Evolutionary conservation across 306 rosid species (phyloP), one percentile per base, ranked within the genome.

Genomic region (Astragalus glycyphyllos): DNA sequence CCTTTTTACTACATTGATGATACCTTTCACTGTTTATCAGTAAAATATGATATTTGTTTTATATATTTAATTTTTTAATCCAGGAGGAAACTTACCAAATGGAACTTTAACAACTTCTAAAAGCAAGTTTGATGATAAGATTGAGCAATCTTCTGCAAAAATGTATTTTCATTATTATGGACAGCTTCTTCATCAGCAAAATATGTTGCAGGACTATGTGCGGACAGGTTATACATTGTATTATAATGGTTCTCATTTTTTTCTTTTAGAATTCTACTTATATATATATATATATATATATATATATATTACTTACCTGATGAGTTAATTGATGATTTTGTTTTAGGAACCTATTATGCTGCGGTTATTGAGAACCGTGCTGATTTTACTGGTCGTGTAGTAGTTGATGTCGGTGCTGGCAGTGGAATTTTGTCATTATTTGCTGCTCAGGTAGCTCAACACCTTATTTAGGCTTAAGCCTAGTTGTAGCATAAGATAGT

Each of bases 331-430:
- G 7, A 42, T 55, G 2, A 11, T 72, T 14, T 53, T 79, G 70
- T 74, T 73, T 69, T 72, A 90, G 97, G 98, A 75, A 86, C 97
- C 67, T 93, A 90, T 73, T 86, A 87, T 70, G 92, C 98, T 62
- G 98, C 98, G 7, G 94, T 93, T 37, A 80, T 90, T 54, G 97
- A 93, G 84, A 93, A 93, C 75, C 90, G 96, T 35, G 84, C 84
- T 1, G 98, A 93, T 80, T 93, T 93, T 71, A 56, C 11, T 4
- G 98, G 96, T 49, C 93, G 94, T 23, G 94, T 93, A 72, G 94
- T 93, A 16, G 97, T 93, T 53, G 98, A 93, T 81, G 98, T 93
- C 72, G 98, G 98, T 65, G 98, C 98, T 47, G 98, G 98, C 47
- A 93, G 98, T 77, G 98, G 98, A 48, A 93, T 93, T 73, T 83